Conservation (phyloP, 495 filamentous ascomycete genomes). For the Talaromyces borbonicus region DNA sequence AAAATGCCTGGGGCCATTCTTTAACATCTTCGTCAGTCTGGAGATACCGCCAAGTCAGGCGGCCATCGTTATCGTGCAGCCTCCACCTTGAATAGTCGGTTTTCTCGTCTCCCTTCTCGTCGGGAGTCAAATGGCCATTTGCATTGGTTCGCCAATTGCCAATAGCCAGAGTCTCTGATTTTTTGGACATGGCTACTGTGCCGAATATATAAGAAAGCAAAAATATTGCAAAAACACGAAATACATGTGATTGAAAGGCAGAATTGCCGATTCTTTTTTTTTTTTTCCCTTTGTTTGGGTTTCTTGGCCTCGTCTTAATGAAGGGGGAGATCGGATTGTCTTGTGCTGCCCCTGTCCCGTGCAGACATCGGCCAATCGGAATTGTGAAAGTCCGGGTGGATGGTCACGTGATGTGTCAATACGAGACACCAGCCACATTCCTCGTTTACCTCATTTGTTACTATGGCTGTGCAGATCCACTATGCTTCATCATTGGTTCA, state of each 20-base stretch:
- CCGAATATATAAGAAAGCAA: background rate
- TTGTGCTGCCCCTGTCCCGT: no score
- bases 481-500: no score
- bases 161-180: constrained; percentile 15
- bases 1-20: constrained; percentile 73
- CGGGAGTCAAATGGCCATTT: constrained; percentile 29
- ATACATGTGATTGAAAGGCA: background rate
- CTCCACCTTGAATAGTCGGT: constrained; percentile 83
- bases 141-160: constrained; percentile 32
- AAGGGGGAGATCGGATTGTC: no score
- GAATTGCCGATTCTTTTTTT: no score
- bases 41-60: constrained; percentile 91
- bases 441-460: no score
- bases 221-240: background rate
- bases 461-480: no score
- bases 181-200: background rate
- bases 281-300: no score
- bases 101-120: constrained; percentile 31
- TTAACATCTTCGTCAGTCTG: constrained; percentile 62
- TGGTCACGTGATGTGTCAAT: no score
- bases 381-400: no score
- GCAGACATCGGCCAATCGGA: no score
- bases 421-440: no score
- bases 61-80: constrained; percentile 67
- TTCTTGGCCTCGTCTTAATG: no score